Conservation (phyloP, 164 flowering plant genomes). For the Nelumbo lutea region DNA sequence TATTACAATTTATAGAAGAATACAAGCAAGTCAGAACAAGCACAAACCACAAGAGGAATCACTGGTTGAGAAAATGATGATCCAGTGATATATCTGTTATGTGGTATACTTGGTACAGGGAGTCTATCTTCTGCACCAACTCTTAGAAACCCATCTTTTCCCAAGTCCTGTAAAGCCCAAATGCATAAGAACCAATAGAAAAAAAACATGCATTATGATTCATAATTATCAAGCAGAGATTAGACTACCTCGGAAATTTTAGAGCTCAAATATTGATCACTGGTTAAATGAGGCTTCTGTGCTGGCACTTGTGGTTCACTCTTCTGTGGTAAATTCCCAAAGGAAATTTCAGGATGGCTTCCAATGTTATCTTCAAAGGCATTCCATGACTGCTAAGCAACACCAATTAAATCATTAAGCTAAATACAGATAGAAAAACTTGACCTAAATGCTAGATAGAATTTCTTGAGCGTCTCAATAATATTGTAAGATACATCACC, state of each 20-base stretch:
- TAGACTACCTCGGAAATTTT: slow-evolving; percentile 36
- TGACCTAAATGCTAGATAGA: neutral
- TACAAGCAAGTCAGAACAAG: neutral
- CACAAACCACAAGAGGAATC: slow-evolving; percentile 29
- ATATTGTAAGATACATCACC: slow-evolving; percentile 29
- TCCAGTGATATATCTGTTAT: slow-evolving; percentile 17
- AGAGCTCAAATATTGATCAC: slow-evolving; percentile 26
- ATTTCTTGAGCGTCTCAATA: neutral
- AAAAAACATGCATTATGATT: neutral
- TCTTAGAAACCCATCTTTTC: slow-evolving; percentile 21
- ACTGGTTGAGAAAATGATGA: slow-evolving; percentile 23
- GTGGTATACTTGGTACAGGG: slow-evolving; percentile 16
- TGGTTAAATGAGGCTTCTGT: slow-evolving; percentile 19
- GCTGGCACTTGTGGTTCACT: slow-evolving; percentile 25
- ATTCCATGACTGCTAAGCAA: slow-evolving; percentile 54
- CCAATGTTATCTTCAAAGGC: slow-evolving; percentile 53
- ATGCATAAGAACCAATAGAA: neutral
- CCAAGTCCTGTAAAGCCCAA: slow-evolving; percentile 26
- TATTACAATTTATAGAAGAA: too few species aligned
- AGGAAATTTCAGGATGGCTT: slow-evolving; percentile 16
- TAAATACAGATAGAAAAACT: slow-evolving; percentile 4
- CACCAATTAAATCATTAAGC: neutral
- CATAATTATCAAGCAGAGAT: neutral
- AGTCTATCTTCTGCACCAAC: slow-evolving; percentile 16
- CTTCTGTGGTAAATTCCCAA: slow-evolving; percentile 18